Percentiles rank a stretch among this genome's conserved stretches.
Evolutionary conservation across 352 stramenopile species (phyloP).

Genomic region (Chrysophaeum taylorii): DNA sequence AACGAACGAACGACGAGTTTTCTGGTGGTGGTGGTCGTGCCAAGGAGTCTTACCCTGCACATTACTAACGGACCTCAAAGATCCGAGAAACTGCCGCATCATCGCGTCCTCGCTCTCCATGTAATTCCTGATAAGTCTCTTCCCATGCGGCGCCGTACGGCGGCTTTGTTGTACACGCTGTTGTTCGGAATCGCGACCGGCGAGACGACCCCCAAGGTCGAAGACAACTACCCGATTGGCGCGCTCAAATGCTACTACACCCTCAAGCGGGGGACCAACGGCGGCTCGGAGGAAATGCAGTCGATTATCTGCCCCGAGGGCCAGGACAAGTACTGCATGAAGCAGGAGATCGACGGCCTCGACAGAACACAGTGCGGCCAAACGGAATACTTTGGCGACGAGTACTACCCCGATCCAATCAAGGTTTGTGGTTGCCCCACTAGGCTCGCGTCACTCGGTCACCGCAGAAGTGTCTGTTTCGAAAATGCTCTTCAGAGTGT

Average conservation of each 20-base stretch:
- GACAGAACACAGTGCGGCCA: neutral
- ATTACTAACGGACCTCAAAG: too few relatives aligned
- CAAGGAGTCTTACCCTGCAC: too few relatives aligned
- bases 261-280: neutral
- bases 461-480: neutral
- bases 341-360: neutral
- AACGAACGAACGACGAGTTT: too few relatives aligned
- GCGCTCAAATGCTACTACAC: neutral
- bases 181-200: neutral
- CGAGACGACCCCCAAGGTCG: neutral
- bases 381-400: slow-evolving; percentile 5
- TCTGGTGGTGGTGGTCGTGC: too few relatives aligned
- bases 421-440: too few relatives aligned
- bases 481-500: neutral
- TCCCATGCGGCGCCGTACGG: neutral
- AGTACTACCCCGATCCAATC: too few relatives aligned
- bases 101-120: neutral
- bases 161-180: neutral
- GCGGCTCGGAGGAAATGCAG: neutral
- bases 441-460: too few relatives aligned
- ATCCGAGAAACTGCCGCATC: too few relatives aligned
- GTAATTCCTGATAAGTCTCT: neutral
- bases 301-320: slow-evolving; percentile 1
- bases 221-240: neutral
- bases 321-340: slow-evolving; percentile 1